These are phyloP conservation scores for Dryas integrifolia DNA, from an alignment of 331 rosid genomes.

Conservation along the genomic window DNA sequence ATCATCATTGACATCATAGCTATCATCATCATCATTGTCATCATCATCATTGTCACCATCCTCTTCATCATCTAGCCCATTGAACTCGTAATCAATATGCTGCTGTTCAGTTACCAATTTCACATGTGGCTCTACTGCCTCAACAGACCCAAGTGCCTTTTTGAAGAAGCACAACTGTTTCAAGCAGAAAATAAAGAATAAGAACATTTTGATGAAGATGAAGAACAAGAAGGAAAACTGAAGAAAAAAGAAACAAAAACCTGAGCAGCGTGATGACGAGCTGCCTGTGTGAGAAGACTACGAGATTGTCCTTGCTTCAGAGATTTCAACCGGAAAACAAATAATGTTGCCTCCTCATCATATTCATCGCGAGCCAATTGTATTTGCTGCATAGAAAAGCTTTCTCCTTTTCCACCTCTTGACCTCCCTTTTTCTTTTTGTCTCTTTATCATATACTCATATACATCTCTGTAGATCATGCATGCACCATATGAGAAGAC, in stretches of 20 bases:
- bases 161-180: constrained; percentile 83
- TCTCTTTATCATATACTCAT: constrained; percentile 65
- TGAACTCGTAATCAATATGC: constrained; percentile 90
- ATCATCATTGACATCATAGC: constrained; percentile 50
- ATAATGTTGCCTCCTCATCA: constrained; percentile 87
- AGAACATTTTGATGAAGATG: constrained; percentile 12
- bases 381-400: constrained; percentile 68
- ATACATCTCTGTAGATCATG: constrained; percentile 62
- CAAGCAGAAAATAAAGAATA: constrained; percentile 26
- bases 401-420: constrained; percentile 67
- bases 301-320: constrained; percentile 94
- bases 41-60: constrained; percentile 47
- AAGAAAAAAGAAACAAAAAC: constrained; percentile 35
- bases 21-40: constrained; percentile 47
- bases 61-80: constrained; percentile 72
- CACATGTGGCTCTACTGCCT: constrained; percentile 80
- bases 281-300: constrained; percentile 98
- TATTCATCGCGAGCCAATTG: constrained; percentile 85
- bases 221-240: constrained; percentile 11
- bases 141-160: constrained; percentile 79
- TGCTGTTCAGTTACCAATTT: constrained; percentile 76
- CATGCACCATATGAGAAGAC: constrained; percentile 25
- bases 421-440: constrained; percentile 77
- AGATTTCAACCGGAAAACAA: constrained; percentile 93
- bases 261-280: constrained; percentile 99